phyloP scores from a whole-genome alignment of 495 filamentous ascomycete genomes.

The Lasiosphaeria hispida region DNA sequence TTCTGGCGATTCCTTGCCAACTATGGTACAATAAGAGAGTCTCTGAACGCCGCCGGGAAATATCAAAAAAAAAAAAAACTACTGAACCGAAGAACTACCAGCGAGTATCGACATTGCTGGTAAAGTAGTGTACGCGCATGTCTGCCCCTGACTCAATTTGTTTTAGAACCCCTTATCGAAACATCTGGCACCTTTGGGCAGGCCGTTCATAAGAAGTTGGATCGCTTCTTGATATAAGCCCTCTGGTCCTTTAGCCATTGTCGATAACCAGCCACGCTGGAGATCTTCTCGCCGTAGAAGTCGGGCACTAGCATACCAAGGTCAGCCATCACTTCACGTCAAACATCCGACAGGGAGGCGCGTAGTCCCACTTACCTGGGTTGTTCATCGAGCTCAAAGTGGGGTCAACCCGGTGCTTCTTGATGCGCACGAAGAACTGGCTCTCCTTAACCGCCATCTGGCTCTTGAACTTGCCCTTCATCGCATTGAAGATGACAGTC shows the following conservation, averaged over 20 bases:
- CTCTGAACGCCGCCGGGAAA: slow-evolving; percentile 30
- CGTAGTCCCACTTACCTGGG: slow-evolving; percentile 47
- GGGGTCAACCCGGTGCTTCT: slow-evolving; percentile 86
- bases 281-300: slow-evolving; percentile 92
- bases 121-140: not conserved
- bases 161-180: not conserved
- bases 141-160: too few species aligned
- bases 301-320: slow-evolving; percentile 47
- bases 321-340: not conserved
- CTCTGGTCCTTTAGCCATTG: slow-evolving; percentile 96
- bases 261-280: slow-evolving; percentile 83
- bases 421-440: slow-evolving; percentile 85
- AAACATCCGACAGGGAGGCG: not conserved
- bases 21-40: slow-evolving; percentile 36
- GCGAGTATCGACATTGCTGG: not conserved
- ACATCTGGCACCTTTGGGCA: not conserved
- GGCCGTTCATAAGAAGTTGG: slow-evolving; percentile 48
- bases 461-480: slow-evolving; percentile 61
- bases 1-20: slow-evolving; percentile 23
- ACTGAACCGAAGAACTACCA: not conserved
- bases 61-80: not conserved
- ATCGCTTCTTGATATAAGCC: slow-evolving; percentile 91
- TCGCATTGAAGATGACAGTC: slow-evolving; percentile 66
- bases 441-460: slow-evolving; percentile 83
- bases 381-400: slow-evolving; percentile 52